phyloP scores from a whole-genome alignment of 208 protist species.

The Crithidia sp. region DNA sequence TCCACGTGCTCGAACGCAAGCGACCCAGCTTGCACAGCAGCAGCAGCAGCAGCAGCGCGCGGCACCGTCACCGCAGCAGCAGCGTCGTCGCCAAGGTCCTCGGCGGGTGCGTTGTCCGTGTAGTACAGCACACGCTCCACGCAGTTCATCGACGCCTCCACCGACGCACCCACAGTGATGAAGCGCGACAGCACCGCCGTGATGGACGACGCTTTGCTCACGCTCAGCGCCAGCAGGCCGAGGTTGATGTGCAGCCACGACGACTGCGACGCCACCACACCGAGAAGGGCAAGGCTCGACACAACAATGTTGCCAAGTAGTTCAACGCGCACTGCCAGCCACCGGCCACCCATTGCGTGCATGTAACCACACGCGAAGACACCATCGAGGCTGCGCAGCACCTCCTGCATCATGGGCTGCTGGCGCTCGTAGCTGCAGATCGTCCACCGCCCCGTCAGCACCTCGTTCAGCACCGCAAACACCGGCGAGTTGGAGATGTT shows the following conservation, averaged over 20 bases:
- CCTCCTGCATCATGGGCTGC: conserved; percentile 55
- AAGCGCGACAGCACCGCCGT: conserved; percentile 54
- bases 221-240: conserved; percentile 61
- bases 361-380: conserved; percentile 52
- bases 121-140: conserved; percentile 80
- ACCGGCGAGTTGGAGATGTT: conserved; percentile 83
- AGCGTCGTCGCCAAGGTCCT: conserved; percentile 22
- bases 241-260: conserved; percentile 32
- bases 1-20: conserved; percentile 70
- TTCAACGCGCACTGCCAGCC: conserved; percentile 91
- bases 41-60: neutral
- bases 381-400: conserved; percentile 48
- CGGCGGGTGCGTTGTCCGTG: conserved; percentile 58
- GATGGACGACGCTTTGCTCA: conserved; percentile 66
- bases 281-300: conserved; percentile 42
- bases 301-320: conserved; percentile 80
- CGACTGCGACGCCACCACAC: conserved; percentile 42
- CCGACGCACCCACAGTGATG: conserved; percentile 40
- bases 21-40: conserved; percentile 12
- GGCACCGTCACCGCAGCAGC: neutral
- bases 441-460: conserved; percentile 43
- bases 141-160: conserved; percentile 82
- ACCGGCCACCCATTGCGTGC: conserved; percentile 56
- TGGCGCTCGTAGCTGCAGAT: conserved; percentile 89
- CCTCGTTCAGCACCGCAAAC: conserved; percentile 85